Evolutionary conservation across 2,329 filamentous ascomycete species (phyloP).

Genomic region (Ilyonectria mors-panacis): DNA sequence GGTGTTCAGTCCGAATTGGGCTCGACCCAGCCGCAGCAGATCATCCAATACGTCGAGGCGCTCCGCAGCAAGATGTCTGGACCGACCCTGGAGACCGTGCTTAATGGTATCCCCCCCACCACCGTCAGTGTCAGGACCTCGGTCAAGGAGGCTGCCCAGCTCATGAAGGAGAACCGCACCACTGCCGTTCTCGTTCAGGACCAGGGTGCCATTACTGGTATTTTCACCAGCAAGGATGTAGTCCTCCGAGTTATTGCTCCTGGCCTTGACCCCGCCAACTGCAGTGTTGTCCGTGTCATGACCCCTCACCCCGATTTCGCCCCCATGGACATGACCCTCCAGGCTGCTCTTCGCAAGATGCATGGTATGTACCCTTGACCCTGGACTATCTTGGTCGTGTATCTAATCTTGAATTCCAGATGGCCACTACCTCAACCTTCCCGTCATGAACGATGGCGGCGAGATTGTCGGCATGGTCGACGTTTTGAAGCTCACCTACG

Average conservation of each 20-base stretch:
- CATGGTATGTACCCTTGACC: conserved; percentile 76
- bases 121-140: conserved; percentile 97
- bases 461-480: conserved; percentile 99
- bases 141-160: conserved; percentile 92
- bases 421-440: conserved; percentile 97
- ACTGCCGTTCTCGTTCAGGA: conserved; percentile 97
- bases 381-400: not conserved
- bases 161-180: conserved; percentile 99
- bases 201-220: conserved; percentile 96
- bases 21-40: conserved; percentile 95
- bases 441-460: conserved; percentile 96
- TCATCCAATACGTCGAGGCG: conserved; percentile 98
- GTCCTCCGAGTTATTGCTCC: conserved; percentile 98
- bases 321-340: conserved; percentile 98
- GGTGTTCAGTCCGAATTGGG: conserved; percentile 98
- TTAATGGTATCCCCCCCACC: conserved; percentile 91
- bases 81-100: conserved; percentile 92
- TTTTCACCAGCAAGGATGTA: conserved; percentile 99
- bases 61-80: conserved; percentile 97
- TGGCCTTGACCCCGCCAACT: conserved; percentile 92
- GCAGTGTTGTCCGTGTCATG: conserved; percentile 99
- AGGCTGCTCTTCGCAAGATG: conserved; percentile 98
- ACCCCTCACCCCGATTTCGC: conserved; percentile 99
- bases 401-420: conserved; percentile 68
- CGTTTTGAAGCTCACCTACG: conserved; percentile 97